Base-by-base conservation (phyloP, 495 filamentous ascomycete genomes). In the Tetracladium setigerum region DNA sequence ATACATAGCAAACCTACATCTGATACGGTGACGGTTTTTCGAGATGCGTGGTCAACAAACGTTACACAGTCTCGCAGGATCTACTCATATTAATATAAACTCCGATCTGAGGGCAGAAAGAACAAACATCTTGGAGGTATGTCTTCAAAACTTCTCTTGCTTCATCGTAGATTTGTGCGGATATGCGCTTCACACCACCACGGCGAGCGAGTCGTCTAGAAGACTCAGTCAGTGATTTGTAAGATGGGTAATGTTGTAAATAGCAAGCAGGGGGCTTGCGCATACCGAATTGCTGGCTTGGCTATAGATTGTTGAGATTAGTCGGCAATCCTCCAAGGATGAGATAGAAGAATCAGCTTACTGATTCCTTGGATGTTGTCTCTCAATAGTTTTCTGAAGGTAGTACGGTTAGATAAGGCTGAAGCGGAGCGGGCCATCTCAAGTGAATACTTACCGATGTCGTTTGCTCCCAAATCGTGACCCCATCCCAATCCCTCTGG, bases 121-220 rank as follows among this genome's bases (percentile, higher is more conserved):
- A 19, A 55, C 65, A 46, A 62, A 89, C 84, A 24, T 64, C 50
- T n/a, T 68, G 56, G 0, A 90, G 59, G 1, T 72, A 67, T 0
- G 56, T 50, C 27, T 75, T 79, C 1, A 94, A 24, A 0, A 68
- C 77, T 0, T 14, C 14, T 0, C 89, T 71, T 0, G 76, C 65
- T 0, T 88, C 83, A 0, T 87, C 74, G 58, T 95, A 95, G n/a
- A 95, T 82, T 0, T 41, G 50, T 0, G 54, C 70, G 0, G 78
- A 83, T 14, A 94, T 88, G 0, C 87, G 67, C 52, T 86, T 84
- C 5, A 92, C 77, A 0, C 87, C 87, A 4, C 87, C 87, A 14
- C 87, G 78, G 1, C 87, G 77, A 4, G 87, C 87, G 4, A 94
- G 69, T 44, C 87, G 85, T 38, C 86, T 90, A 42, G 14, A 32